Evolutionary conservation across 306 rosid species (phyloP).

Genomic region (Glycine tomentella): DNA sequence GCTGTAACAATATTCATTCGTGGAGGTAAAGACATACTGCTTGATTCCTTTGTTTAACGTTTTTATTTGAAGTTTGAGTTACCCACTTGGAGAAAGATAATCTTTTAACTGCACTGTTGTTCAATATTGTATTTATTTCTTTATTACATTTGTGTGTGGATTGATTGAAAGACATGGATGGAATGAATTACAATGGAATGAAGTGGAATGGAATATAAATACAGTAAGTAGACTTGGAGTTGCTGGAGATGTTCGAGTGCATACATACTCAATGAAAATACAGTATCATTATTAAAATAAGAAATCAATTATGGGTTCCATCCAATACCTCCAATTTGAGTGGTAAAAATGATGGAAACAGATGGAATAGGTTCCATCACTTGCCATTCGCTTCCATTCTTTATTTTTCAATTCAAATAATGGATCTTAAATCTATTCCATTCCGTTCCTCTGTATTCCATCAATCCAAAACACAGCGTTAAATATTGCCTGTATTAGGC

Average conservation of each 20-base stretch:
- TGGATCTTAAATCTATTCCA: no score
- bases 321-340: background rate
- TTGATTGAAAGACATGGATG: background rate
- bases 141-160: no score
- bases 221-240: background rate
- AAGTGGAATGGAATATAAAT: no score
- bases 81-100: background rate
- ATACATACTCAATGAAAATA: background rate
- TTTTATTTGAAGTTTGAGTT: conserved; percentile 15
- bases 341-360: background rate
- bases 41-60: background rate
- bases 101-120: no score
- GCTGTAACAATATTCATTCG: conserved; percentile 93
- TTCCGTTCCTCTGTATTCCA: no score
- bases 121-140: no score
- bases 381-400: background rate
- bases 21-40: conserved; percentile 68
- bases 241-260: background rate
- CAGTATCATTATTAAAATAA: background rate
- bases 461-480: background rate
- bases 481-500: conserved; percentile 1
- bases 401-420: background rate
- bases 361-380: background rate
- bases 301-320: background rate
- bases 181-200: no score